phyloP scores from a whole-genome alignment of 768 basidiomycete species.

The Amylocystis lapponica region DNA sequence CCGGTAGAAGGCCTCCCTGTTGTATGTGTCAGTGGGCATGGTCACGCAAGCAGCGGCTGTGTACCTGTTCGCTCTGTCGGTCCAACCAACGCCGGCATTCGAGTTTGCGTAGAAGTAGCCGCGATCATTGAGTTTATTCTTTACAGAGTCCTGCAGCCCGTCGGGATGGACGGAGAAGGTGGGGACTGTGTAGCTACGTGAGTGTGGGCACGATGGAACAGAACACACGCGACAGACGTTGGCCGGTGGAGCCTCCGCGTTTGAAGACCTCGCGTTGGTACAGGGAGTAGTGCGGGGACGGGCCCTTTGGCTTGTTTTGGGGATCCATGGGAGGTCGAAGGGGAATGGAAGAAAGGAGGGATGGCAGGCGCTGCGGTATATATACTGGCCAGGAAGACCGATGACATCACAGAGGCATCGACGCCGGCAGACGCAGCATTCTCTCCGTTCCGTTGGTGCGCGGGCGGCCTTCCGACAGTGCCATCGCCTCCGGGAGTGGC shows the following conservation, averaged over 20 bases:
- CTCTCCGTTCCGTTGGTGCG: no score
- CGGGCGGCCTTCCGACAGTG: no score
- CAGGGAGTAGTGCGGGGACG: constrained; percentile 44
- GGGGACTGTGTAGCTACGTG: constrained; percentile 24
- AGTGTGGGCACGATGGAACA: neutral
- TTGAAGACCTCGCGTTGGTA: constrained; percentile 47
- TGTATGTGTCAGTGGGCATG: neutral
- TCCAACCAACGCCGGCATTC: constrained; percentile 48
- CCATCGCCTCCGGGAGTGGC: no score
- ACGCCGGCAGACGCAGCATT: no score
- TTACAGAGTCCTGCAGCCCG: constrained; percentile 34
- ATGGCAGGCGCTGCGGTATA: no score
- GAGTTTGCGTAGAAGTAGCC: constrained; percentile 48
- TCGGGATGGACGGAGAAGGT: constrained; percentile 39
- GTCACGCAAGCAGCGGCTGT: no score
- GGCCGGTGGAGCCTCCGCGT: constrained; percentile 31
- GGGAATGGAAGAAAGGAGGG: no score
- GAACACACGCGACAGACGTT: constrained; percentile 22
- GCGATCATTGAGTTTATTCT: constrained; percentile 38
- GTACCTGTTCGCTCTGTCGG: constrained; percentile 44
- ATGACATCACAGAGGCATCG: no score
- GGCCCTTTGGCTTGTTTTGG: constrained; percentile 39
- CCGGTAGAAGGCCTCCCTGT: constrained; percentile 44
- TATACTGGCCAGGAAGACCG: no score
- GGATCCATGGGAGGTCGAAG: no score